Percentiles rank a stretch among this genome's conserved stretches.
Evolutionary conservation across 2,329 filamentous ascomycete genomes (phyloP).

Genomic region (Sporothrix luriei): DNA sequence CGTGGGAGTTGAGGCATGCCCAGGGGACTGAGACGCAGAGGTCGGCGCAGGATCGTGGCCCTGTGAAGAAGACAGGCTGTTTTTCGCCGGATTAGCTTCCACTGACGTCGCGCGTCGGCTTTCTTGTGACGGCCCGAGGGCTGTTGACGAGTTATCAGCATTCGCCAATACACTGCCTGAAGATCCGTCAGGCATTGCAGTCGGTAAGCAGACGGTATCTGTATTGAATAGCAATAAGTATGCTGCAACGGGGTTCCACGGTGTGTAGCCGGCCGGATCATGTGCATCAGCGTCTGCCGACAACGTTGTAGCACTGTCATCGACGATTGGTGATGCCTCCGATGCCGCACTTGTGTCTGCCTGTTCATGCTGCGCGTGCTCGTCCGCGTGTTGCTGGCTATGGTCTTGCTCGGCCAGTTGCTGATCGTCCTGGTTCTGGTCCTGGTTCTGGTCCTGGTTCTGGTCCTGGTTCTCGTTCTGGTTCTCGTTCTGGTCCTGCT

Average conservation of each 20-base stretch:
- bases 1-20: background rate
- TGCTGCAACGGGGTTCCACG: conserved; percentile 16
- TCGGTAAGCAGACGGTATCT: background rate
- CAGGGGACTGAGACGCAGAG: background rate
- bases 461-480: conserved; percentile 37
- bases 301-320: conserved; percentile 11
- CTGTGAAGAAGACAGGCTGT: background rate
- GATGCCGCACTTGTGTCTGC: conserved; percentile 20
- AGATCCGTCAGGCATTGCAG: background rate
- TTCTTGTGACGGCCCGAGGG: background rate
- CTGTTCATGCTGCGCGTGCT: conserved; percentile 39
- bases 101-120: background rate
- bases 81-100: background rate
- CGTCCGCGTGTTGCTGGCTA: conserved; percentile 45
- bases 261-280: conserved; percentile 17
- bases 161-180: background rate
- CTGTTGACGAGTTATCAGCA: background rate
- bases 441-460: conserved; percentile 41
- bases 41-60: background rate
- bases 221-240: conserved; percentile 22
- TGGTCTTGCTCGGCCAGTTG: conserved; percentile 19
- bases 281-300: background rate
- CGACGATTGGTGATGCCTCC: background rate
- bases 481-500: conserved; percentile 45
- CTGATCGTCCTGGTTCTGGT: conserved; percentile 27